These are phyloP conservation scores for Candolleomyces efflorescens DNA, from an alignment of 768 basidiomycete species.

Conservation along the genomic window DNA sequence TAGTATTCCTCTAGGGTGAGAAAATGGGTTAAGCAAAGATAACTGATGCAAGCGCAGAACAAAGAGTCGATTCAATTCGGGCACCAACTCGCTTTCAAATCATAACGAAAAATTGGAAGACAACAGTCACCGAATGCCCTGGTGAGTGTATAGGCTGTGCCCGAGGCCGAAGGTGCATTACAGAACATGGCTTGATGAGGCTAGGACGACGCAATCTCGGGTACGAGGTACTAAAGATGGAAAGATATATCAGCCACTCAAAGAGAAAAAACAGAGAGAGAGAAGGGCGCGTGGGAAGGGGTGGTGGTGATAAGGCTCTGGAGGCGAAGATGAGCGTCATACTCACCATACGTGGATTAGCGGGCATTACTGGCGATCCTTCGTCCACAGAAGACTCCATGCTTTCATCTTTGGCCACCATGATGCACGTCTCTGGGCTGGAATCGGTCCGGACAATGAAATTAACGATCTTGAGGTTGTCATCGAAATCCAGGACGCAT, in stretches of 20 bases:
- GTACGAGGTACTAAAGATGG: neutral
- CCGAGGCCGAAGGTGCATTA: neutral
- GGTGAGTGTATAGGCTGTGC: neutral
- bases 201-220: neutral
- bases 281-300: neutral
- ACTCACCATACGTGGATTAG: neutral
- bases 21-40: too few relatives aligned
- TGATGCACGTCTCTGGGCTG: slow-evolving; percentile 37
- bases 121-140: too few relatives aligned
- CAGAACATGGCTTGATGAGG: neutral
- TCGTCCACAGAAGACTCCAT: neutral
- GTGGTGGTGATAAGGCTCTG: too few relatives aligned
- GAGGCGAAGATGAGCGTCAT: neutral
- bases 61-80: too few relatives aligned
- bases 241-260: neutral
- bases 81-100: too few relatives aligned
- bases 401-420: slow-evolving; percentile 28
- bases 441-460: slow-evolving; percentile 39
- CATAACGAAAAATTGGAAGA: too few relatives aligned
- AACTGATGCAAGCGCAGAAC: too few relatives aligned
- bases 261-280: neutral
- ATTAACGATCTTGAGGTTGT: slow-evolving; percentile 34
- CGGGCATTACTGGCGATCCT: neutral
- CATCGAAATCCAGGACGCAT: slow-evolving; percentile 43
- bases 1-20: too few relatives aligned